Conservation (phyloP, 73 alveolate species). For the Diophrys appendiculata region DNA sequence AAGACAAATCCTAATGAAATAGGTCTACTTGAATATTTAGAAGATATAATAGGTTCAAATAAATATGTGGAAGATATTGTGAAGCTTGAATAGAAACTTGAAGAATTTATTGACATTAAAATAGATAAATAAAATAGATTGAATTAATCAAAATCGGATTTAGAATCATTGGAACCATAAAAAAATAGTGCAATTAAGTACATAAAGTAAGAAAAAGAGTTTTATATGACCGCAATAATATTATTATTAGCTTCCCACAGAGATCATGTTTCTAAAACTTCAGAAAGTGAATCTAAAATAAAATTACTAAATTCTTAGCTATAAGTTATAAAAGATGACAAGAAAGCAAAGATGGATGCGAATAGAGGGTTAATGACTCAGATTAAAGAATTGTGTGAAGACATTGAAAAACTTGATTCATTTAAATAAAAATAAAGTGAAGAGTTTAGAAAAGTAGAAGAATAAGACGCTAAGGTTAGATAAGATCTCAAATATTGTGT, state of each 20-base stretch:
- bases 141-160: slow-evolving; percentile 56
- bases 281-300: slow-evolving; percentile 3
- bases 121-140: slow-evolving; percentile 55
- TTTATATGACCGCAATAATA: slow-evolving; percentile 32
- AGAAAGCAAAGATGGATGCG: slow-evolving; percentile 13
- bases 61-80: slow-evolving; percentile 67
- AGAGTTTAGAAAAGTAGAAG: slow-evolving; percentile 41
- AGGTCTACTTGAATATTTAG: slow-evolving; percentile 85
- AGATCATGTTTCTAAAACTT: slow-evolving; percentile 26
- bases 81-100: slow-evolving; percentile 70
- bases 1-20: no score
- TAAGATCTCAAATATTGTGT: slow-evolving; percentile 5
- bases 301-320: slow-evolving; percentile 7
- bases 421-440: slow-evolving; percentile 34
- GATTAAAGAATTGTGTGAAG: slow-evolving; percentile 21
- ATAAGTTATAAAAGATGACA: slow-evolving; percentile 41
- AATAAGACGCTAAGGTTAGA: slow-evolving; percentile 29
- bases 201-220: slow-evolving; percentile 73
- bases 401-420: slow-evolving; percentile 34
- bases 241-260: slow-evolving; percentile 31
- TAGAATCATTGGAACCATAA: slow-evolving; percentile 69
- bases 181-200: slow-evolving; percentile 73
- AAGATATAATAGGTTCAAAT: slow-evolving; percentile 86
- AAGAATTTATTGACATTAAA: slow-evolving; percentile 64
- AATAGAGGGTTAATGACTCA: slow-evolving; percentile 38